A percentile compares a stretch with the other conserved stretches of the same genome.
These are phyloP conservation scores for Ganoderma boninense DNA, from an alignment of 1,284 basidiomycete species.

Conservation along the genomic window DNA sequence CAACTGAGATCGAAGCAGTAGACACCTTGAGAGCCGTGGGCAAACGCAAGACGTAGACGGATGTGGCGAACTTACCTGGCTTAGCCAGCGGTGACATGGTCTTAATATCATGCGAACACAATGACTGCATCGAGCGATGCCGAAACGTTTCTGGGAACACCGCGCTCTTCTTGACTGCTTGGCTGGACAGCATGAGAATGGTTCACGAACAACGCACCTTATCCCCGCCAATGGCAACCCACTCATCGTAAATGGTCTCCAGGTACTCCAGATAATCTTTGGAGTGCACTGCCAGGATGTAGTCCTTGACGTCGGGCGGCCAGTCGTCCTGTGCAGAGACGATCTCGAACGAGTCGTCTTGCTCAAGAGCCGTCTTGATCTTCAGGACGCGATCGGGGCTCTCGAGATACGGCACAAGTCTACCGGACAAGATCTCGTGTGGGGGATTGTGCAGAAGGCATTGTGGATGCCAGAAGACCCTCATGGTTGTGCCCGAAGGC, in stretches of 20 bases:
- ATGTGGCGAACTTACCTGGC: slow-evolving; percentile 36
- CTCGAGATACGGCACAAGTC: slow-evolving; percentile 42
- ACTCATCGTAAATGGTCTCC: slow-evolving; percentile 41
- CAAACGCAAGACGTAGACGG: not conserved
- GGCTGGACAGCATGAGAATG: not conserved
- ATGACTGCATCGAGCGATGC: slow-evolving; percentile 33
- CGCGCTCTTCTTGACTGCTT: slow-evolving; percentile 32
- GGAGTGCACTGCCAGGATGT: slow-evolving; percentile 35
- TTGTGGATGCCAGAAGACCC: slow-evolving; percentile 34
- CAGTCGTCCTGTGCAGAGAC: slow-evolving; percentile 26
- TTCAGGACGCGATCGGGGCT: slow-evolving; percentile 40
- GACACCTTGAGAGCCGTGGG: slow-evolving; percentile 37
- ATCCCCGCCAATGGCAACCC: slow-evolving; percentile 44
- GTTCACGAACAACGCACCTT: slow-evolving; percentile 30
- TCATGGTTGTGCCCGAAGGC: slow-evolving; percentile 29
- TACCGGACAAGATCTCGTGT: slow-evolving; percentile 44
- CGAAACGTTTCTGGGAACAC: slow-evolving; percentile 47
- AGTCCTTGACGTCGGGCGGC: slow-evolving; percentile 25
- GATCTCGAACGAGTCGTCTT: slow-evolving; percentile 32
- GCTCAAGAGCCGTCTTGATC: slow-evolving; percentile 39
- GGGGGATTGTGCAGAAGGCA: slow-evolving; percentile 43
- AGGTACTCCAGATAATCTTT: slow-evolving; percentile 43
- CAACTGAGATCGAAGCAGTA: slow-evolving; percentile 49
- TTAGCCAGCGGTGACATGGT: slow-evolving; percentile 37
- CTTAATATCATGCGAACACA: slow-evolving; percentile 11